Percentiles rank a stretch among this genome's conserved stretches.
Evolutionary conservation across 352 stramenopile species (phyloP).

Genomic region (Thalassiosira exigua): DNA sequence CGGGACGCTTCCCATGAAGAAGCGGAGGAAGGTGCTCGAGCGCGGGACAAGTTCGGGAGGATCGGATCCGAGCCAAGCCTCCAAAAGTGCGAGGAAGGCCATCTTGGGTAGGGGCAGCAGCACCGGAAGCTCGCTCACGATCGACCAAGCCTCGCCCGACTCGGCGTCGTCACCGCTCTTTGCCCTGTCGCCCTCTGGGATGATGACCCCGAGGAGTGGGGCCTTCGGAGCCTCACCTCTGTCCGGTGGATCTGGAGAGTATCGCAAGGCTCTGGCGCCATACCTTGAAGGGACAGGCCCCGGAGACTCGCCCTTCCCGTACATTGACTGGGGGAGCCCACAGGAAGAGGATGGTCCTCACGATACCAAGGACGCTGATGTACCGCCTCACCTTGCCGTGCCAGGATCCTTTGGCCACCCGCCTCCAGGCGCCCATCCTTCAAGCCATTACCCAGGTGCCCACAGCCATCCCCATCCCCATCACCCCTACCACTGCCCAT

Average conservation of each 20-base stretch:
- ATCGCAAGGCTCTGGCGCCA: neutral
- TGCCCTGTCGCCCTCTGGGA: neutral
- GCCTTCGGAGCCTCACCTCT: too few species aligned
- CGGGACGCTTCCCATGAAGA: slow-evolving; percentile 52
- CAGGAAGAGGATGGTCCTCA: too few species aligned
- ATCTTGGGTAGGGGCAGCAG: neutral
- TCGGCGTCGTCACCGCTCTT: neutral
- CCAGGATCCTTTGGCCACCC: neutral
- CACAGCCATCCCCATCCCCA: neutral
- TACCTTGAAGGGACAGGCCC: neutral
- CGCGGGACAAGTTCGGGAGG: too few species aligned
- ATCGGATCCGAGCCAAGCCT: too few species aligned
- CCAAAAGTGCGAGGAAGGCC: neutral
- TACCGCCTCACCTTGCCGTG: too few species aligned
- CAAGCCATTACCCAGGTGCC: neutral
- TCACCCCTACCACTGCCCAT: neutral
- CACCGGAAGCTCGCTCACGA: neutral
- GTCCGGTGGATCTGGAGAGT: neutral
- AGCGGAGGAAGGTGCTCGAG: slow-evolving; percentile 23
- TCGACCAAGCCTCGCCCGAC: neutral
- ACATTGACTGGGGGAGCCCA: neutral
- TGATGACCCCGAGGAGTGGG: neutral
- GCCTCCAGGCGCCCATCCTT: neutral
- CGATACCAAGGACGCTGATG: too few species aligned
- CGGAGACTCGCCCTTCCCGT: neutral